phyloP scores from a whole-genome alignment of 192 early-diverging fungal genomes.

The Globomyces pollinis-pini region DNA sequence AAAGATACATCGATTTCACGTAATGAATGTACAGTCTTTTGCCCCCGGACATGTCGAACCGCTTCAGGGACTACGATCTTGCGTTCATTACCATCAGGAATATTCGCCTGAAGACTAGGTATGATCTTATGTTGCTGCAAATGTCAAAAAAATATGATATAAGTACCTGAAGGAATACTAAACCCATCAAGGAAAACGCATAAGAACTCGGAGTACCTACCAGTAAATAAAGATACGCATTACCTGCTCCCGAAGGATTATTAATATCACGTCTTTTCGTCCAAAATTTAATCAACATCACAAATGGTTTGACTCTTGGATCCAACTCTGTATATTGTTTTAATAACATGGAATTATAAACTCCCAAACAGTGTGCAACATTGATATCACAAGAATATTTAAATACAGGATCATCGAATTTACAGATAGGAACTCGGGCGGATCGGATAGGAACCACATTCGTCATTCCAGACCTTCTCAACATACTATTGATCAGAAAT shows the following conservation, averaged over 20 bases:
- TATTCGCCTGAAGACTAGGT: conserved; percentile 26
- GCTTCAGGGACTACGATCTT: no score
- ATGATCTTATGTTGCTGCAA: conserved; percentile 29
- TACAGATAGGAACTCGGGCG: conserved; percentile 40
- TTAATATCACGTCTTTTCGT: conserved; percentile 33
- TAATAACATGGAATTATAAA: conserved; percentile 33
- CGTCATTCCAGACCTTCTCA: conserved; percentile 24
- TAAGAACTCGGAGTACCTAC: conserved; percentile 42
- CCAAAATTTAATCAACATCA: conserved; percentile 40
- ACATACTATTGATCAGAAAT: no score
- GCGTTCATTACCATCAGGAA: not conserved
- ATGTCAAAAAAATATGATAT: no score
- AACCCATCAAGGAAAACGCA: conserved; percentile 35
- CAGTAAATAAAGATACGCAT: conserved; percentile 11
- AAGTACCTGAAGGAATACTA: conserved; percentile 18
- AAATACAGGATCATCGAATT: conserved; percentile 31
- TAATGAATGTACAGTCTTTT: no score
- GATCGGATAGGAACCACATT: conserved; percentile 23
- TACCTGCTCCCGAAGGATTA: conserved; percentile 29
- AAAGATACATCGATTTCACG: no score
- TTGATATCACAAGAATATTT: conserved; percentile 29
- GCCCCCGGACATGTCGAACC: no score
- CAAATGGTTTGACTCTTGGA: conserved; percentile 28
- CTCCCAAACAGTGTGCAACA: conserved; percentile 36
- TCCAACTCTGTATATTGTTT: conserved; percentile 28